Evolutionary conservation across 129 eudicot species (phyloP), one percentile per base, ranked within the genome.

Genomic region (Helianthus tuberosus): DNA sequence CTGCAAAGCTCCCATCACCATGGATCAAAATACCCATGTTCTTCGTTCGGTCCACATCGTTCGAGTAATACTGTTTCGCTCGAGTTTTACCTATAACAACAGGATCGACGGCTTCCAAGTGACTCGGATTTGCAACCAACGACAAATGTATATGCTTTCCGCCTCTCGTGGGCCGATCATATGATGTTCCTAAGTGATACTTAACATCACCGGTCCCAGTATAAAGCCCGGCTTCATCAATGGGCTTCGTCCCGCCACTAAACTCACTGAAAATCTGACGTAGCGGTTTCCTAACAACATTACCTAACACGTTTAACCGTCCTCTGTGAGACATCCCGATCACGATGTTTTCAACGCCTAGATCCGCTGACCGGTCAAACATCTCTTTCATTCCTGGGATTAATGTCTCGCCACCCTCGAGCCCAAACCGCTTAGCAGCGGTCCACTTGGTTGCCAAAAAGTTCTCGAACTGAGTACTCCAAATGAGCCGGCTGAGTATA

Each of bases 291-390:
- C 99, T 70, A 8, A 95, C 99, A 57, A 95, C 97, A 65, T 95
- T 95, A 38, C 97, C 99, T 73, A 95, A 73, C 29, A 95, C 97
- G 69, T 95, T 95, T 68, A 95, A 66, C 76, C 97, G 74, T 64
- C 99, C 99, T 80, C 97, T 91, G 48, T 95, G 97, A 12, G 99
- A 84, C 99, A 95, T 95, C 67, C 99, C 99, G 54, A 95, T 95
- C 15, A 95, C 97, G 15, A 95, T 95, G 77, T 72, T 95, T 86
- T 95, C 99, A 52, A 95, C 99, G 60, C 99, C 99, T 47, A 95
- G 97, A 81, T 91, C 94, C 11, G 99, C 96, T 27, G 97, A 81
- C 20, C 90, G 77, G 73, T 95, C 99, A 75, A 95, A 91, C 97
- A 94, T 91, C 78, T 95, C 96, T 81, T 95, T 95, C 99, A 95